phyloP scores from a whole-genome alignment of 1,284 basidiomycete species.

The Pascua sp. region DNA sequence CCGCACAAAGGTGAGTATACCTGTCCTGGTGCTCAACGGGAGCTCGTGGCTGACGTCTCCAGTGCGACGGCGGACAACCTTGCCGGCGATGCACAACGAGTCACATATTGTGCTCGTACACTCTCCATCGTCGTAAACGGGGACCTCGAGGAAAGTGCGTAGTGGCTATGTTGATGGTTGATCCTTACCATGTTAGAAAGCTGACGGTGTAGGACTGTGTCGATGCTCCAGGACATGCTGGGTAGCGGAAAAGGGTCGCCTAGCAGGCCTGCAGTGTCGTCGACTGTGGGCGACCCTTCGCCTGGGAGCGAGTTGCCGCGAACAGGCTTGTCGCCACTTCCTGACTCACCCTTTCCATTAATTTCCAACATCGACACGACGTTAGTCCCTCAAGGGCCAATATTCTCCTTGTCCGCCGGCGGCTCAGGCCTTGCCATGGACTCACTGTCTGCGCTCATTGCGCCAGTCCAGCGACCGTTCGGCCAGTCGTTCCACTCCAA shows the following conservation, averaged over 20 bases:
- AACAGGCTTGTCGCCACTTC: not conserved
- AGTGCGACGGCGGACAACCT: not conserved
- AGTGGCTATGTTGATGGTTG: not conserved
- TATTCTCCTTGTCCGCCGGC: not conserved
- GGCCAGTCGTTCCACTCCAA: constrained; percentile 1
- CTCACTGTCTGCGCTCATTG: not conserved
- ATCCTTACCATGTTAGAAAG: too few species aligned
- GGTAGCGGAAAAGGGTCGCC: not conserved
- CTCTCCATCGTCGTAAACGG: not conserved
- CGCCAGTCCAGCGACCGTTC: not conserved
- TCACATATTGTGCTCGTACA: constrained; percentile 1
- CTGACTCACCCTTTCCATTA: not conserved
- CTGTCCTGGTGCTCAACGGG: not conserved
- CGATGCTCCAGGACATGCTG: not conserved
- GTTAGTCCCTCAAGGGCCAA: not conserved
- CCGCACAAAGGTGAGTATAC: not conserved
- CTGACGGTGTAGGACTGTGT: not conserved
- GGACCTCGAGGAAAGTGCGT: not conserved
- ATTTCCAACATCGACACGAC: not conserved
- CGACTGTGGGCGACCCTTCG: not conserved
- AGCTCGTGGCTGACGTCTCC: not conserved
- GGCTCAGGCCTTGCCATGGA: not conserved
- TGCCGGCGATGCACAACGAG: not conserved
- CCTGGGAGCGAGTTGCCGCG: too few species aligned
- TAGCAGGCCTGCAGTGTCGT: not conserved